Evolutionary conservation across 2,329 filamentous ascomycete species (phyloP), one percentile per base, ranked within the genome.

Genomic region (Colletotrichum sp.): DNA sequence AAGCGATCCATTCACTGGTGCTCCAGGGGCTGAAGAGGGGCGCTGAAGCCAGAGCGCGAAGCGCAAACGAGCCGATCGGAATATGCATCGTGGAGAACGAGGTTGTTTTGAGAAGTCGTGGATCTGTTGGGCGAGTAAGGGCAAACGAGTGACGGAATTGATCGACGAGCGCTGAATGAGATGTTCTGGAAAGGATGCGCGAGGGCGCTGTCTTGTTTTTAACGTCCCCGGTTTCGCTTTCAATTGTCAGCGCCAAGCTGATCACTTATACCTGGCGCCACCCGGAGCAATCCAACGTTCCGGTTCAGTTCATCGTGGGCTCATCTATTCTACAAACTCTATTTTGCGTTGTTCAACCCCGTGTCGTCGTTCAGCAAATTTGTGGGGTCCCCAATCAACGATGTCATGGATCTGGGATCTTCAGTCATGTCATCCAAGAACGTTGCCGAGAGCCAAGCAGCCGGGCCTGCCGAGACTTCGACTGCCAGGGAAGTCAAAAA

Each of bases 1-100:
- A 92, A 8, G 91, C 87, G 8, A 90, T 92, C 94, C 94, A 96
- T 78, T 91, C 88, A 64, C 85, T 82, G 3, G 87, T 81, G 24
- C 87, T 84, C 93, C 93, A 95, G 26, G 87, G 86, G 75, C 91
- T 93, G 81, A 78, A 78, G 16, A 78, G 72, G 5, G 64, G 57
- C 21, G 64, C 59, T 5, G 73, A 69, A 15, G 73, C 39, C 34
- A 73, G 10, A 8, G 70, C 39, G 32, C 70, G 73, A 24, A 73
- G 26, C 34, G 68, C 68, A 26, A 70, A 8, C 3, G 55, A 49
- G 10, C 49, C 15, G n/a, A 68, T 15, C 5, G 70, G 73, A 36
- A 76, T 69, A 26, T 76, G 73, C 73, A 76, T 76, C 15, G 24
- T 52, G 62, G 30, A 52, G 44, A 21, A 28, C 15, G 30, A 24